Conservation (phyloP, 1,284 basidiomycete genomes). For the Coniferiporia sulphurascens region DNA sequence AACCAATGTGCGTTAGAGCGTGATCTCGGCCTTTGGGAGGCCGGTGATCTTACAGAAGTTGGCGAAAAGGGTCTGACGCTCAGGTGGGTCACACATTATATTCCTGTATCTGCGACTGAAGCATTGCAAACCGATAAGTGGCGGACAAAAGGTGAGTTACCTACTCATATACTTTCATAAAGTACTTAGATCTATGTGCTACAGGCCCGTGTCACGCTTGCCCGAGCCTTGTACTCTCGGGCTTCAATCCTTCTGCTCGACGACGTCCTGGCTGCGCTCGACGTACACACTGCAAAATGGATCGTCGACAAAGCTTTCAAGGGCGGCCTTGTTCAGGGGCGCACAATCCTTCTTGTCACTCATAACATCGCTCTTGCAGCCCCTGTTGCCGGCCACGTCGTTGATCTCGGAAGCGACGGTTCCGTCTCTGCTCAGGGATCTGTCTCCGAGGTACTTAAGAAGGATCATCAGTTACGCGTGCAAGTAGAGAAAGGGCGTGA, state of each 20-base stretch:
- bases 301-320: constrained; percentile 40
- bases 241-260: constrained; percentile 37
- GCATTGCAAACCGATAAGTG: constrained; percentile 29
- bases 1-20: constrained; percentile 59
- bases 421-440: constrained; percentile 23
- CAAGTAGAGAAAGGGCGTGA: constrained; percentile 21
- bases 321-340: constrained; percentile 35
- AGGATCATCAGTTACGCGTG: constrained; percentile 21
- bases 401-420: constrained; percentile 32
- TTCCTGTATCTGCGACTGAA: neutral
- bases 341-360: constrained; percentile 41
- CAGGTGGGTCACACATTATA: constrained; percentile 16
- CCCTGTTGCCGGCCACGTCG: constrained; percentile 35
- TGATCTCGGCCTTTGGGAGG: constrained; percentile 63
- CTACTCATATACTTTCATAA: too few relatives aligned
- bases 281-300: constrained; percentile 42
- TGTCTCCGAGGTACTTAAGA: constrained; percentile 24
- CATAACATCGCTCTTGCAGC: constrained; percentile 40
- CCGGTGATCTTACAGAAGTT: constrained; percentile 47
- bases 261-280: constrained; percentile 38
- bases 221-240: constrained; percentile 36
- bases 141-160: constrained; percentile 35
- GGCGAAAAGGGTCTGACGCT: constrained; percentile 30
- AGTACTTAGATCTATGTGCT: neutral
- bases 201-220: constrained; percentile 28